These are phyloP conservation scores for Cymbopogon flexuosus DNA, from an alignment of 202 grass and related monocot genomes.

Conservation along the genomic window DNA sequence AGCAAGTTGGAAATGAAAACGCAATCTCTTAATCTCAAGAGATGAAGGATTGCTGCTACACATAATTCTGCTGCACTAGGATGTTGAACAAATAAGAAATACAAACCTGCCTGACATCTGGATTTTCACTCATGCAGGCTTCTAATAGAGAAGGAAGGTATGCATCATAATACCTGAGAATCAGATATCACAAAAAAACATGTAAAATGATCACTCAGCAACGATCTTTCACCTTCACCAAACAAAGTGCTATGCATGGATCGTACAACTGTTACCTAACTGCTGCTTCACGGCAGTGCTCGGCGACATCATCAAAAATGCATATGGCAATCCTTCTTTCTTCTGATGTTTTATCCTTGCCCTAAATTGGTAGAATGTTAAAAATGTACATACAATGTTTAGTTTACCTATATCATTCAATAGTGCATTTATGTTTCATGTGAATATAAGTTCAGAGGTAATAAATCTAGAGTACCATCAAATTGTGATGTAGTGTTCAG, in stretches of 20 bases:
- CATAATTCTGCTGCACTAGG: not conserved
- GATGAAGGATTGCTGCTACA: not conserved
- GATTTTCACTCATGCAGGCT: slow-evolving; percentile 71
- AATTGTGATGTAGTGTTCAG: not conserved
- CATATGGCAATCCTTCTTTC: slow-evolving; percentile 67
- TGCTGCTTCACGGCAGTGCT: slow-evolving; percentile 72
- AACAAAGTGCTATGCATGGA: not conserved
- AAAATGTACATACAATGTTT: not conserved
- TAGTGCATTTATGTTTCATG: not conserved
- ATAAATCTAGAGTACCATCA: not conserved
- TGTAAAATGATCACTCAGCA: not conserved
- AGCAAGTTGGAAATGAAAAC: slow-evolving; percentile 12
- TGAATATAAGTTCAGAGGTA: slow-evolving; percentile 8
- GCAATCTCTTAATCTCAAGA: not conserved
- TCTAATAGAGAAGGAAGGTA: slow-evolving; percentile 84
- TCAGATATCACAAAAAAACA: slow-evolving; percentile 28
- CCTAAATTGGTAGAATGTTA: slow-evolving; percentile 49
- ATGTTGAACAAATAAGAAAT: slow-evolving; percentile 24
- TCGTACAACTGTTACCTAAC: slow-evolving; percentile 52
- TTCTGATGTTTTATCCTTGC: slow-evolving; percentile 59
- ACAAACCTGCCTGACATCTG: slow-evolving; percentile 76
- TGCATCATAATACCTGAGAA: slow-evolving; percentile 73
- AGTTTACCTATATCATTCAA: not conserved
- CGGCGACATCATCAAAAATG: slow-evolving; percentile 85
- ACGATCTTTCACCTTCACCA: not conserved